Conservation (phyloP, 2,329 filamentous ascomycete species). For the Beauveria bassiana region DNA sequence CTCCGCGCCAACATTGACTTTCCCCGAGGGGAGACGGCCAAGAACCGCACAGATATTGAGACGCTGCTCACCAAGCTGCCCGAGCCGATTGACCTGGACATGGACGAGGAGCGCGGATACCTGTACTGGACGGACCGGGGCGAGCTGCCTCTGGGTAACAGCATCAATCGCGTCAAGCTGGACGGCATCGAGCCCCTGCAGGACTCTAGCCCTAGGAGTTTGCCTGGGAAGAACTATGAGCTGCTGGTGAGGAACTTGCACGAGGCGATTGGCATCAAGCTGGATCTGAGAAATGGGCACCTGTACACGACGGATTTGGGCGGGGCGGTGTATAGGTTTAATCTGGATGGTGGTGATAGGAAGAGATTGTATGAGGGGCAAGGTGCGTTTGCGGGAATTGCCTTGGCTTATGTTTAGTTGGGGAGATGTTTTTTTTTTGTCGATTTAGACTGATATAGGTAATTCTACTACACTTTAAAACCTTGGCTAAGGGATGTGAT, state of each 20-base stretch:
- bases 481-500: too few species aligned
- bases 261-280: slow-evolving; percentile 38
- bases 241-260: slow-evolving; percentile 30
- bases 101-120: slow-evolving; percentile 35
- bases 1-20: slow-evolving; percentile 39
- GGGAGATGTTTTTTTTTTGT: too few species aligned
- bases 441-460: too few species aligned
- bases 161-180: slow-evolving; percentile 31
- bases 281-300: slow-evolving; percentile 27
- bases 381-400: slow-evolving; percentile 20
- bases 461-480: too few species aligned
- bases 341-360: slow-evolving; percentile 24
- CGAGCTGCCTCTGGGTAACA: slow-evolving; percentile 47
- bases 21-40: slow-evolving; percentile 25
- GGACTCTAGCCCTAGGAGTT: neutral
- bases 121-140: slow-evolving; percentile 57
- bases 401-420: slow-evolving; percentile 7
- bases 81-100: slow-evolving; percentile 50
- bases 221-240: slow-evolving; percentile 18
- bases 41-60: slow-evolving; percentile 32
- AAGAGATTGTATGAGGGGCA: slow-evolving; percentile 19
- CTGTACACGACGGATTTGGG: slow-evolving; percentile 34
- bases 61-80: slow-evolving; percentile 37
- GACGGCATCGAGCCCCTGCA: slow-evolving; percentile 1
- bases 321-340: slow-evolving; percentile 29